Percentiles rank a stretch among this genome's conserved stretches.
phyloP scores from a whole-genome alignment of 305 asterid genomes.

The Solanum hybrid region DNA sequence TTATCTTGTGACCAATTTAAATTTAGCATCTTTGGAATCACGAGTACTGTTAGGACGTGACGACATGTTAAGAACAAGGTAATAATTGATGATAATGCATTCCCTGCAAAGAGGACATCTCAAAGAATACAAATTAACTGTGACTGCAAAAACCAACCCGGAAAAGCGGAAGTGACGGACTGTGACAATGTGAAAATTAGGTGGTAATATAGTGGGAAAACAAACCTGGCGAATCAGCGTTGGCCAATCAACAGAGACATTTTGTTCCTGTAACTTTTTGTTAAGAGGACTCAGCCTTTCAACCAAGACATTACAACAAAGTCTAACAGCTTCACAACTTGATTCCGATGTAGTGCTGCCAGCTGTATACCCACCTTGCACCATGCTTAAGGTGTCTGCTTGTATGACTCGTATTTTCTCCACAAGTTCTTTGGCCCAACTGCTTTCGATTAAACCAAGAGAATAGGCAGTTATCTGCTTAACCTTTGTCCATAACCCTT shows the following conservation, averaged over 20 bases:
- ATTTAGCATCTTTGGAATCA: not conserved
- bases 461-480: slow-evolving; percentile 56
- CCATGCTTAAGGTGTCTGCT: slow-evolving; percentile 59
- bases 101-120: not conserved
- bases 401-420: slow-evolving; percentile 66
- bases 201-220: not conserved
- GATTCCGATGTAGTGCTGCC: slow-evolving; percentile 83
- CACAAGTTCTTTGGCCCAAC: slow-evolving; percentile 36
- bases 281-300: slow-evolving; percentile 48
- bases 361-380: slow-evolving; percentile 63
- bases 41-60: not conserved
- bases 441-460: slow-evolving; percentile 39
- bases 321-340: slow-evolving; percentile 65
- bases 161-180: not conserved
- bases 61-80: not conserved
- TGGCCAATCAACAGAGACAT: slow-evolving; percentile 47
- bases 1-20: not conserved
- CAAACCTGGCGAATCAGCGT: slow-evolving; percentile 49
- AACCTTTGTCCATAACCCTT: slow-evolving; percentile 83
- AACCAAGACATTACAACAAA: slow-evolving; percentile 55
- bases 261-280: slow-evolving; percentile 38
- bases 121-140: not conserved
- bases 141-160: not conserved
- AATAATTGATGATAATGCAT: not conserved
- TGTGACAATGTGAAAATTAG: not conserved